Conservation (phyloP, 805 yeast genomes). For the Sugiyamaella marilandica region DNA sequence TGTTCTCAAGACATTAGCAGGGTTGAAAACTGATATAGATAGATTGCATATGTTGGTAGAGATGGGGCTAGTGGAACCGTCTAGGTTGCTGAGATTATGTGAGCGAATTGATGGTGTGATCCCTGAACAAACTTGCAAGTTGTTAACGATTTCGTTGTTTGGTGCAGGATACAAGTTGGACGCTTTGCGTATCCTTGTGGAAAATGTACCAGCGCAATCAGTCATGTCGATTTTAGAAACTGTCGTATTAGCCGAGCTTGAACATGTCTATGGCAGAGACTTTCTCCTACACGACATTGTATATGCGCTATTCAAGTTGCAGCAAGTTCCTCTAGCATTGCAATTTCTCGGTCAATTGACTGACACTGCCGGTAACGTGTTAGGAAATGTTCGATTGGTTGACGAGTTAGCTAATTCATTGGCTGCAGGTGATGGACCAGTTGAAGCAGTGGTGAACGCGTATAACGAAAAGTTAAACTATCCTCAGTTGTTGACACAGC, state of each 20-base stretch:
- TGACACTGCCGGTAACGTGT: background rate
- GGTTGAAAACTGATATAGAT: background rate
- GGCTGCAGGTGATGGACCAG: background rate
- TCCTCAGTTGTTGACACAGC: conserved; percentile 11
- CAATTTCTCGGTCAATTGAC: conserved; percentile 18
- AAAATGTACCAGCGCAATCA: conserved; percentile 12
- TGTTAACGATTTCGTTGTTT: conserved; percentile 9
- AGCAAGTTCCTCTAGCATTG: conserved; percentile 18
- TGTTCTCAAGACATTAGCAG: background rate
- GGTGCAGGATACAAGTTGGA: conserved; percentile 5
- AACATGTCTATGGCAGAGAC: conserved; percentile 11
- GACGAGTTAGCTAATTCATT: background rate
- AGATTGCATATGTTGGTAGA: background rate
- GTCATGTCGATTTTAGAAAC: background rate
- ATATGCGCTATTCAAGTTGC: conserved; percentile 11
- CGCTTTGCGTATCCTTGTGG: conserved; percentile 14
- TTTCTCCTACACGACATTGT: conserved; percentile 18
- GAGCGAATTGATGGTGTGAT: background rate
- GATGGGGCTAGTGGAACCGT: background rate
- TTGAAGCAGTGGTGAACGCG: background rate
- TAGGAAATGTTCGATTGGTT: background rate
- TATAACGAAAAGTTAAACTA: background rate
- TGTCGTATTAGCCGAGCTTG: conserved; percentile 10
- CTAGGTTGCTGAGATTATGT: background rate
- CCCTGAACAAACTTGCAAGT: conserved; percentile 4